These are phyloP conservation scores for Pythium rhizo-oryzae DNA, from an alignment of 352 stramenopile species.

Conservation along the genomic window DNA sequence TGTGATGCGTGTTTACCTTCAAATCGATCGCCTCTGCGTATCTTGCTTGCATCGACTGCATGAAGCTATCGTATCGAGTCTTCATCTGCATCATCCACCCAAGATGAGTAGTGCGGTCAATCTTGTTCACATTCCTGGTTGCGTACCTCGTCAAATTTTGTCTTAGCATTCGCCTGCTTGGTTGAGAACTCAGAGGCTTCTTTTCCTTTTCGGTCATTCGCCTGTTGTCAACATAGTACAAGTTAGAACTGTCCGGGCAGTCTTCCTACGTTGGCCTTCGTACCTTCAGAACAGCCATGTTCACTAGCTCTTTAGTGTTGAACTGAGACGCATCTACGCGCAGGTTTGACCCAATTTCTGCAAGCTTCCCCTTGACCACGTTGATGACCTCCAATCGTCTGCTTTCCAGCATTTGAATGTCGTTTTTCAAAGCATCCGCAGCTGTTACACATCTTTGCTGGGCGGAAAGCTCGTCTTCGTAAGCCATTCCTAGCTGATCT, in stretches of 20 bases:
- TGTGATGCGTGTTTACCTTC: conserved; percentile 1
- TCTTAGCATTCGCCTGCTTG: too few relatives aligned
- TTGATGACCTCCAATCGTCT: neutral
- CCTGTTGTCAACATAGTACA: too few relatives aligned
- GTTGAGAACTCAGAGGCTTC: too few relatives aligned
- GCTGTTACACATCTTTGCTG: neutral
- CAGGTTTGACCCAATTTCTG: neutral
- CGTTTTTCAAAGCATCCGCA: neutral
- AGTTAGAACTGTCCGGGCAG: too few relatives aligned
- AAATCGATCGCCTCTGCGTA: neutral
- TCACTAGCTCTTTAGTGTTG: too few relatives aligned
- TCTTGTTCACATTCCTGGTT: too few relatives aligned
- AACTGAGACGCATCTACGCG: too few relatives aligned
- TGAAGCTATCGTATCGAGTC: neutral
- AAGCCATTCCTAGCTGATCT: neutral
- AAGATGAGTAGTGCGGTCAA: neutral
- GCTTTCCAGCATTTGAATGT: too few relatives aligned
- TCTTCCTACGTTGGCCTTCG: too few relatives aligned
- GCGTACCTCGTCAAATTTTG: too few relatives aligned
- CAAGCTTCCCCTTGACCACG: neutral
- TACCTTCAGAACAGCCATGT: too few relatives aligned
- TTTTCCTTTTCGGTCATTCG: too few relatives aligned
- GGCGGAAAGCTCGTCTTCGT: neutral
- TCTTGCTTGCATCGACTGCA: neutral
- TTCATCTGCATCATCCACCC: conserved; percentile 1